Percentiles rank a stretch among this genome's conserved stretches.
phyloP scores from a whole-genome alignment of 2,329 filamentous ascomycete genomes.

The Nigrospora osmanthi region DNA sequence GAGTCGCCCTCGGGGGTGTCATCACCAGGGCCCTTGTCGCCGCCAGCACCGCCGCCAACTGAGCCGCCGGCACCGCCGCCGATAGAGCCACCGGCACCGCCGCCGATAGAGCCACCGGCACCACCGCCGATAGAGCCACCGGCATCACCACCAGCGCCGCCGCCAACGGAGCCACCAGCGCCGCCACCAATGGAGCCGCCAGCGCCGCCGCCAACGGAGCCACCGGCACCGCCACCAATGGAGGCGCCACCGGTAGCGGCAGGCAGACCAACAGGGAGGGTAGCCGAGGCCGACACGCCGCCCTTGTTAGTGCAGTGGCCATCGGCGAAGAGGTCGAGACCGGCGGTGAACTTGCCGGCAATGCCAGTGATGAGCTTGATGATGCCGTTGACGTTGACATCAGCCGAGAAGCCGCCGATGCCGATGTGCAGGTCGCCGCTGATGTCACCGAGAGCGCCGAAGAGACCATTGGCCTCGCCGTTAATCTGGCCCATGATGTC shows the following conservation, averaged over 20 bases:
- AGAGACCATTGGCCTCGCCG: neutral
- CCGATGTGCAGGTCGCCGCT: neutral
- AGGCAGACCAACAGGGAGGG: neutral
- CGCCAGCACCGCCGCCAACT: neutral
- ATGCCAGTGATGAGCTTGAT: neutral
- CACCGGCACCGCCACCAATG: neutral
- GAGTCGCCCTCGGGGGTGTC: neutral
- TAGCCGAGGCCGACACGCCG: neutral
- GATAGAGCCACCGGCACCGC: neutral
- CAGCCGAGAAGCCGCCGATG: neutral
- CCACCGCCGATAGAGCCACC: neutral
- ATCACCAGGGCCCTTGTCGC: neutral
- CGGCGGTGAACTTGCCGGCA: neutral
- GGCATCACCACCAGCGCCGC: neutral
- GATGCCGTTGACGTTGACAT: neutral
- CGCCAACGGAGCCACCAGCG: neutral
- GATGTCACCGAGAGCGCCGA: neutral
- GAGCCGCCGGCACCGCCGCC: neutral
- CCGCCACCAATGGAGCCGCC: neutral
- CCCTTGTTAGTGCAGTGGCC: neutral
- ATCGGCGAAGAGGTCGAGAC: neutral
- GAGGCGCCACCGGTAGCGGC: neutral
- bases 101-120: neutral
- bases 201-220: neutral
- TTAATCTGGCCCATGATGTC: neutral